Percentiles rank a stretch among this genome's conserved stretches.
Conservation (phyloP, 169 alveolate genomes). For the Cryptosporidium canis region DNA sequence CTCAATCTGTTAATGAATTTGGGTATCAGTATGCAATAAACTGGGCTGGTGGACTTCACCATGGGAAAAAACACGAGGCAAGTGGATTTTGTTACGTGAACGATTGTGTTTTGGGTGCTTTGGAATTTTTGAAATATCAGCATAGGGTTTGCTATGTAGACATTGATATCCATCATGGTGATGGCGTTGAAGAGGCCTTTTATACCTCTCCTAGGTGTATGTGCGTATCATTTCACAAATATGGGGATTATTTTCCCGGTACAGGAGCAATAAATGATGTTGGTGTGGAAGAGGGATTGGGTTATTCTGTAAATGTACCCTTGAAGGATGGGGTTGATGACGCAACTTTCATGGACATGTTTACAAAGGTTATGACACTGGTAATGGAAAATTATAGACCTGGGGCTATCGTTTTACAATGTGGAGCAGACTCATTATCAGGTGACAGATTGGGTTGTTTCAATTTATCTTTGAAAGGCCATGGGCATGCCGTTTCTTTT, state of each 20-base stretch:
- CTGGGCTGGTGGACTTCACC: slow-evolving; percentile 93
- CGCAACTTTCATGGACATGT: slow-evolving; percentile 80
- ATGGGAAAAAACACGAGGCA: slow-evolving; percentile 90
- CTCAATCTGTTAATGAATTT: slow-evolving; percentile 82
- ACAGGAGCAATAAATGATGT: slow-evolving; percentile 90
- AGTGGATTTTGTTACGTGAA: slow-evolving; percentile 91
- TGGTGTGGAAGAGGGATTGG: slow-evolving; percentile 87
- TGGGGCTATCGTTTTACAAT: slow-evolving; percentile 87
- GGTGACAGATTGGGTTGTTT: slow-evolving; percentile 92
- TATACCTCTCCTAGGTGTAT: slow-evolving; percentile 88
- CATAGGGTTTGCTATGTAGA: slow-evolving; percentile 91
- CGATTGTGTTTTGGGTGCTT: slow-evolving; percentile 89
- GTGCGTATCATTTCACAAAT: slow-evolving; percentile 87
- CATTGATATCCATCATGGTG: slow-evolving; percentile 96
- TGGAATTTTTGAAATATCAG: slow-evolving; percentile 85
- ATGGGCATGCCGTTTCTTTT: slow-evolving; percentile 75
- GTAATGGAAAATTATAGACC: slow-evolving; percentile 87
- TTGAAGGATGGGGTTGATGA: slow-evolving; percentile 89
- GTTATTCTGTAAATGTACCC: slow-evolving; percentile 90
- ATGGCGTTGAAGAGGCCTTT: slow-evolving; percentile 98
- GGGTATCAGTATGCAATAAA: slow-evolving; percentile 85
- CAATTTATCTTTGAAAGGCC: slow-evolving; percentile 87
- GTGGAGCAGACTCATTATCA: slow-evolving; percentile 90
- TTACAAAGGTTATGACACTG: slow-evolving; percentile 84
- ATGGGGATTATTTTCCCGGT: slow-evolving; percentile 91